phyloP scores from a whole-genome alignment of 2,329 filamentous ascomycete genomes.

The Botrytis galanthina region DNA sequence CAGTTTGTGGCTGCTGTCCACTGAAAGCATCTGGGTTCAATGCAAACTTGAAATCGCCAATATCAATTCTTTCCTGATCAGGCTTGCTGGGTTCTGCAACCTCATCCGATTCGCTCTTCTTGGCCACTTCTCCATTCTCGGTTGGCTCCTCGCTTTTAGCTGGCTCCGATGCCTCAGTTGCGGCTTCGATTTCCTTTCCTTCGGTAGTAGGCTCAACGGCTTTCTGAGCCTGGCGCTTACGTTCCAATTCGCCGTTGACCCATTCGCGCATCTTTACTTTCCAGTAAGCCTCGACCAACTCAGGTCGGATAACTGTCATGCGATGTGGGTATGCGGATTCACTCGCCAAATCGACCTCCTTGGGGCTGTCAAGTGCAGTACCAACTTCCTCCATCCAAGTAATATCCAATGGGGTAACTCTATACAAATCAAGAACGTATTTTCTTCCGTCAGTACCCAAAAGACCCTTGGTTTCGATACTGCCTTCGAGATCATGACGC shows the following conservation, averaged over 20 bases:
- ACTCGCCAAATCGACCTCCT: conserved; percentile 36
- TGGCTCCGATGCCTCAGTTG: conserved; percentile 11
- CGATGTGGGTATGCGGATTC: conserved; percentile 73
- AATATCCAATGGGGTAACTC: conserved; percentile 88
- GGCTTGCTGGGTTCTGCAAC: conserved; percentile 33
- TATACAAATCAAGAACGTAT: conserved; percentile 95
- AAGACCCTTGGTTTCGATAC: conserved; percentile 97
- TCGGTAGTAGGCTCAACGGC: conserved; percentile 1
- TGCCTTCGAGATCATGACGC: conserved; percentile 87
- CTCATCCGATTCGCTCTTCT: conserved; percentile 1
- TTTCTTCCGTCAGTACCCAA: conserved; percentile 94
- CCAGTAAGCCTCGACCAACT: conserved; percentile 84
- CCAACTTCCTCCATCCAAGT: conserved; percentile 81
- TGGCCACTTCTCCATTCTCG: background rate
- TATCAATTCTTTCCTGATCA: conserved; percentile 67
- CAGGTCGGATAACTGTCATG: conserved; percentile 90
- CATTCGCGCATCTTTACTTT: conserved; percentile 86
- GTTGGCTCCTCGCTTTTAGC: background rate
- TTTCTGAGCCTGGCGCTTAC: conserved; percentile 49
- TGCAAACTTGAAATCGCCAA: conserved; percentile 81
- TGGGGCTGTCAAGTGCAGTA: conserved; percentile 41
- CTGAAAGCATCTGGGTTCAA: conserved; percentile 96
- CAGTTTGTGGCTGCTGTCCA: conserved; percentile 83
- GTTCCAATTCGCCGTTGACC: conserved; percentile 74
- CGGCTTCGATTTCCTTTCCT: background rate